These are phyloP conservation scores for Rhododendron kiyosumense DNA, from an alignment of 148 eudicot genomes.

Conservation along the genomic window DNA sequence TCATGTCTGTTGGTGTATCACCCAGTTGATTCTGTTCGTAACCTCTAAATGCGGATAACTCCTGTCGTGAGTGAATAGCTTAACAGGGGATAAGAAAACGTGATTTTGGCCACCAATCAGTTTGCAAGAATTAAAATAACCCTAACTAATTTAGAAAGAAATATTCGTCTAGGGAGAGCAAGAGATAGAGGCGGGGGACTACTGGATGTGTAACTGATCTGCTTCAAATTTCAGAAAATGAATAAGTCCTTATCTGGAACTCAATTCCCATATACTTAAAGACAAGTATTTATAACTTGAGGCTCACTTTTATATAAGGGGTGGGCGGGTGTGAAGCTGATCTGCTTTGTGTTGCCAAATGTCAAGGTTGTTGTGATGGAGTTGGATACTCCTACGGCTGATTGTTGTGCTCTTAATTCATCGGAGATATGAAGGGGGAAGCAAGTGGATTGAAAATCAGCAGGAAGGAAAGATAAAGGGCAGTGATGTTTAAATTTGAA, in stretches of 20 bases:
- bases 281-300: too few relatives aligned
- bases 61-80: not conserved
- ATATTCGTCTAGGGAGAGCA: not conserved
- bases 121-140: not conserved
- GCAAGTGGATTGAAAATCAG: too few relatives aligned
- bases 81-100: not conserved
- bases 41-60: not conserved
- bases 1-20: not conserved
- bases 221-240: not conserved
- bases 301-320: too few relatives aligned
- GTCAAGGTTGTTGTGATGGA: too few relatives aligned
- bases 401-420: too few relatives aligned
- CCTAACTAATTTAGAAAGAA: not conserved
- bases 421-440: too few relatives aligned
- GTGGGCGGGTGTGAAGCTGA: too few relatives aligned
- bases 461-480: too few relatives aligned
- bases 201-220: not conserved
- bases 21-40: not conserved
- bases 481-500: too few relatives aligned
- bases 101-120: not conserved
- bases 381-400: too few relatives aligned
- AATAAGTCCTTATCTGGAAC: not conserved
- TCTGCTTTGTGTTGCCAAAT: too few relatives aligned
- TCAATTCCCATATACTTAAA: too few relatives aligned
- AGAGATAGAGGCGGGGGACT: not conserved